Evolutionary conservation across 306 rosid species (phyloP).

Genomic region (barrel medic (Medicago truncatula)): DNA sequence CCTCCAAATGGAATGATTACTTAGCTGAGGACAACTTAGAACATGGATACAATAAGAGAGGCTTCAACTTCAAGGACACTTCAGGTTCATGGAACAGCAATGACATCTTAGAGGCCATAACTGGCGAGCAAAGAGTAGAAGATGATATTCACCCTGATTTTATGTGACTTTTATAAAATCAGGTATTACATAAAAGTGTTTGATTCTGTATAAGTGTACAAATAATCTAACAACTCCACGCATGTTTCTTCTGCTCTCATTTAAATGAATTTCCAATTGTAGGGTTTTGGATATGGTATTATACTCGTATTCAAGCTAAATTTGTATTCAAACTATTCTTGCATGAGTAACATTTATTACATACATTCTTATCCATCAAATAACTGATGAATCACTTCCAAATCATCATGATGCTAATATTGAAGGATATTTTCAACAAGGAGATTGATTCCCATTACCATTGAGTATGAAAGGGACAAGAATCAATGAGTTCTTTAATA

Average conservation of each 20-base stretch:
- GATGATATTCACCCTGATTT: slow-evolving; percentile 90
- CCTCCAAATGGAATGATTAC: slow-evolving; percentile 77
- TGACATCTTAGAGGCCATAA: slow-evolving; percentile 38
- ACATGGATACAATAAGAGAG: background rate
- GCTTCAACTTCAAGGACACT: slow-evolving; percentile 15
- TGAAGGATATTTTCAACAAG: no score
- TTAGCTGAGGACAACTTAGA: slow-evolving; percentile 46
- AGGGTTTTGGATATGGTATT: no score
- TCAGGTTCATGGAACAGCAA: slow-evolving; percentile 3
- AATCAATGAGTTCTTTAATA: no score
- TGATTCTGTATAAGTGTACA: background rate
- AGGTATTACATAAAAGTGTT: background rate
- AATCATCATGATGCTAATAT: no score
- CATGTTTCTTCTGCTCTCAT: background rate
- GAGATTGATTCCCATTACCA: no score
- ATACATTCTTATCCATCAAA: no score
- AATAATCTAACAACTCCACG: background rate
- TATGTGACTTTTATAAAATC: slow-evolving; percentile 44
- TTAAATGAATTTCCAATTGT: no score
- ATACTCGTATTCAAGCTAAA: no score
- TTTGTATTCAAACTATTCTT: no score
- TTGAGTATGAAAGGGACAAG: no score
- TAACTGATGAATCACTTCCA: no score
- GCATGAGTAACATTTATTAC: no score
- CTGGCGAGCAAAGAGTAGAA: slow-evolving; percentile 67